Evolutionary conservation across 2,329 filamentous ascomycete species (phyloP), one percentile per base, ranked within the genome.

Genomic region (Penicillium sp.): DNA sequence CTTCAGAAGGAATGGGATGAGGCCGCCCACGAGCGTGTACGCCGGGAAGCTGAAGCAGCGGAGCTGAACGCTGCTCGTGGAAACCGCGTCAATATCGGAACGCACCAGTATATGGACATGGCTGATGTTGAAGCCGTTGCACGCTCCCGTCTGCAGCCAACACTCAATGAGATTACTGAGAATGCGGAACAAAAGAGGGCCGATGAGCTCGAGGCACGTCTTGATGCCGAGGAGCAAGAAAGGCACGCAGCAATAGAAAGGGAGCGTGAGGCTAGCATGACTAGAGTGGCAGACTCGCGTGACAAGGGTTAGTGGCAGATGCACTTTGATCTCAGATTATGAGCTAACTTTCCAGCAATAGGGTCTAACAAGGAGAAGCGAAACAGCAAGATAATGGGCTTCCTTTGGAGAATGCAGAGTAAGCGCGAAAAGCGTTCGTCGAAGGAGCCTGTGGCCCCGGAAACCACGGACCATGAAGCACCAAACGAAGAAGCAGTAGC

Each of bases 131-230:
- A 97, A 61, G 86, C 85, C 6, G 90, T 96, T 63, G 93, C 93
- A 3, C 83, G 86, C 13, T 85, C 83, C 46, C 86, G 88, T 63
- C 84, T 97, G 16, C 90, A 93, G 71, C 93, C 93, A 4, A 86
- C 95, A 0, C 74, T 97, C 6, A 88, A 96, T 63, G 90, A 96
- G 62, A 95, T 97, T 60, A 87, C 88, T 52, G 87, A 90, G 51
- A 90, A 87, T 69, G 90, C 90, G 0, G 89, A 92, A 68, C 81
- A 82, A 59, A 87, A 91, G 70, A 81, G 85, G 39, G 90, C 88
- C 49, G 82, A 87, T 57, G 82, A 89, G 58, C 80, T 87, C 47
- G 84, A 87, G 62, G 74, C 84, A 11, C 82, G 83, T 43, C 71
- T 86, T 19, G 88, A 91, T 58, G 80, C 86, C 59, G 86, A 91